Evolutionary conservation across 2,329 filamentous ascomycete genomes (phyloP).

Genomic region (Colletotrichum kahawae): DNA sequence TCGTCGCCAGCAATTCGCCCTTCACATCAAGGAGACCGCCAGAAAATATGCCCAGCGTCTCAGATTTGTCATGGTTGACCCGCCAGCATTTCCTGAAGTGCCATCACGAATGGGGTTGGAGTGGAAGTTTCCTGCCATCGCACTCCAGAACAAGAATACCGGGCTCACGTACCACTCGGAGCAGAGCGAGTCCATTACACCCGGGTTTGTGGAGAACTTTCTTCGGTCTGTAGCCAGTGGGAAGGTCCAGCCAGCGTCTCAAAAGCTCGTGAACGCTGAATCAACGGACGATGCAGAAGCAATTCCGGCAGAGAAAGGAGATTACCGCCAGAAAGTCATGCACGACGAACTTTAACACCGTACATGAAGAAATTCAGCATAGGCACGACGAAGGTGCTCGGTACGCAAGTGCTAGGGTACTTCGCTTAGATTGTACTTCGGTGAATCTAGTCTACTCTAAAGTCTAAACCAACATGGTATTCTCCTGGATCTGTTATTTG

Average conservation of each 20-base stretch:
- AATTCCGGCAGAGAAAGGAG: neutral
- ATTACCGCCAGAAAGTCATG: neutral
- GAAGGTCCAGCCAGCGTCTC: neutral
- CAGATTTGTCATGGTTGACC: slow-evolving; percentile 51
- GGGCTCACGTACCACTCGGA: neutral
- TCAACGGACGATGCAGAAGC: neutral
- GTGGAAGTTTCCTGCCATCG: slow-evolving; percentile 16
- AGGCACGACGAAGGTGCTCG: neutral
- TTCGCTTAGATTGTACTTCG: neutral
- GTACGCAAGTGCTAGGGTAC: neutral
- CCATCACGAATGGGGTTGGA: slow-evolving; percentile 38
- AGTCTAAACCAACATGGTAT: neutral
- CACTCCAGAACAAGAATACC: neutral
- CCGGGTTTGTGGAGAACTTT: slow-evolving; percentile 4
- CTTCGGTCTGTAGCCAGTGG: neutral
- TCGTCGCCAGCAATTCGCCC: slow-evolving; percentile 39
- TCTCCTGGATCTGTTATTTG: neutral
- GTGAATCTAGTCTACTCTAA: neutral
- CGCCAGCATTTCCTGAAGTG: slow-evolving; percentile 49
- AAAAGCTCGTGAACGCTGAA: neutral
- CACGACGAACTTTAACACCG: slow-evolving; percentile 3
- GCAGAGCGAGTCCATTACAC: neutral
- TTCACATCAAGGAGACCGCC: slow-evolving; percentile 41
- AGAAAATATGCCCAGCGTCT: slow-evolving; percentile 51
- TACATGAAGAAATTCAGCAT: neutral